Conservation (phyloP, 1,139 yeast genomes). For the Taphrina populina region DNA sequence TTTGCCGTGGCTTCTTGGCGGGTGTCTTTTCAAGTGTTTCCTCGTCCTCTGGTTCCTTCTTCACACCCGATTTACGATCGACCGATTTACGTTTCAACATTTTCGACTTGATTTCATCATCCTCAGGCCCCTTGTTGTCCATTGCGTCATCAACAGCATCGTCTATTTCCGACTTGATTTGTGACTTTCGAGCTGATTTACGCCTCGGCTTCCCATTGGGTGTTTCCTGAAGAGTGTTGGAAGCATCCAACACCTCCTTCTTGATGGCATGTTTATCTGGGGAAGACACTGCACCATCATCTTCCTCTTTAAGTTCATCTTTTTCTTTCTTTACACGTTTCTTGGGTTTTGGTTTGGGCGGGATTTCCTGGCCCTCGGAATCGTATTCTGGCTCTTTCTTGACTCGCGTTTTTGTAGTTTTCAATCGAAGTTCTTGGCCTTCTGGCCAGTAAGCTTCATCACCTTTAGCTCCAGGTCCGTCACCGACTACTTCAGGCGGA, state of each 20-base stretch:
- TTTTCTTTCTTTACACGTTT: constrained; percentile 27
- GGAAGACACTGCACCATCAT: background rate
- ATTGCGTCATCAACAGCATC: too few species aligned
- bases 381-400: constrained; percentile 32
- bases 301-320: constrained; percentile 4
- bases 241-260: background rate
- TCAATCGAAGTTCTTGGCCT: constrained; percentile 24
- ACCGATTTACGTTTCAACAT: too few species aligned
- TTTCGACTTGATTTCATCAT: too few species aligned
- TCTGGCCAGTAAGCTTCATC: constrained; percentile 33
- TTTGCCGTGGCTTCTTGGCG: background rate
- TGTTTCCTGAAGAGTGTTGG: background rate
- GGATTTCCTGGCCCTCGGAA: constrained; percentile 26
- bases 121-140: too few species aligned
- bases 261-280: background rate
- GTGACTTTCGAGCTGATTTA: background rate
- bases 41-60: background rate
- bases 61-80: too few species aligned
- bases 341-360: constrained; percentile 10
- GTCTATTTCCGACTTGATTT: too few species aligned
- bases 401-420: constrained; percentile 28
- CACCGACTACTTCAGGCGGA: constrained; percentile 29
- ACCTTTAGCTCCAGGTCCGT: constrained; percentile 31
- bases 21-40: background rate
- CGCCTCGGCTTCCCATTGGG: background rate